A percentile compares a stretch with the other conserved stretches of the same genome.
Evolutionary conservation across 768 basidiomycete genomes (phyloP).

Genomic region (Boletellus ananas): DNA sequence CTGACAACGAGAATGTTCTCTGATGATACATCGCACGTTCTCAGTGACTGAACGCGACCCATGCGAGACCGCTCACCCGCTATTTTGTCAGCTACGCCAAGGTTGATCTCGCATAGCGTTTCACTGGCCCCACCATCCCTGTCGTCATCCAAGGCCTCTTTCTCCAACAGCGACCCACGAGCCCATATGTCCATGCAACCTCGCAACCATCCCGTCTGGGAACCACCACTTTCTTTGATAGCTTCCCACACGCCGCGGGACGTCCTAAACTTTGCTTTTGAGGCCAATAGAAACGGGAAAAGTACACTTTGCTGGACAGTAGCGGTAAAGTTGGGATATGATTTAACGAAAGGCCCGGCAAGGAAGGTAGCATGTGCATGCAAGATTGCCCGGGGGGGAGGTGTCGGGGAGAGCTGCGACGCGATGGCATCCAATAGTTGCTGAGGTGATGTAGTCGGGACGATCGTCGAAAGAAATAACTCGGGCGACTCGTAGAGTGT

Average conservation of each 20-base stretch:
- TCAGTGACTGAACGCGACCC: background rate
- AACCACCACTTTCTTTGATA: constrained; percentile 39
- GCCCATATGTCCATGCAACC: constrained; percentile 51
- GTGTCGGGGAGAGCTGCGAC: constrained; percentile 30
- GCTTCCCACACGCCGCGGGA: constrained; percentile 68
- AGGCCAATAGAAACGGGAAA: constrained; percentile 72
- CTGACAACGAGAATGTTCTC: constrained; percentile 63
- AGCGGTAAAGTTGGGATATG: constrained; percentile 25
- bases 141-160: constrained; percentile 29
- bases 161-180: constrained; percentile 22
- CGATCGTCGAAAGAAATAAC: constrained; percentile 38
- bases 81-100: constrained; percentile 53
- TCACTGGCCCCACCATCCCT: constrained; percentile 33
- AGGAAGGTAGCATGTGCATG: constrained; percentile 59
- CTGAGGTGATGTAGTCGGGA: constrained; percentile 15
- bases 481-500: constrained; percentile 58
- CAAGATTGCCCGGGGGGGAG: constrained; percentile 50
- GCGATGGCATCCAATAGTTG: constrained; percentile 21
- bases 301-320: constrained; percentile 50
- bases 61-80: constrained; percentile 47
- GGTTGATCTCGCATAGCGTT: constrained; percentile 50
- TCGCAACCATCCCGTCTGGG: constrained; percentile 40
- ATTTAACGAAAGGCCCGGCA: constrained; percentile 38
- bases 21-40: constrained; percentile 23
- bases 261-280: constrained; percentile 66